Conservation (phyloP, 2,329 filamentous ascomycete species). For the Colletotrichum cereale region DNA sequence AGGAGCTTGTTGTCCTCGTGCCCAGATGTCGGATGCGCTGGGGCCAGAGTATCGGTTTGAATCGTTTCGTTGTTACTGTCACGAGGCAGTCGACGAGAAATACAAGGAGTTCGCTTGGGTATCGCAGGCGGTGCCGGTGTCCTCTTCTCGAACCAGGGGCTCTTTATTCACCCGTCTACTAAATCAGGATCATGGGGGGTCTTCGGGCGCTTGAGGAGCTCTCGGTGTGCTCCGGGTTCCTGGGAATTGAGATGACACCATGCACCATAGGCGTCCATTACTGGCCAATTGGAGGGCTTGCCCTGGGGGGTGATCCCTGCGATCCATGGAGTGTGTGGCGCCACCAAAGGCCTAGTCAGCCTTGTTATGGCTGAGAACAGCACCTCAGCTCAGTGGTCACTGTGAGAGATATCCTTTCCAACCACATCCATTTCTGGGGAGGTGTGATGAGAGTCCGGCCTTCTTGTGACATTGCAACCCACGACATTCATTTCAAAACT, state of each 20-base stretch:
- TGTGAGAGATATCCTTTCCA: slow-evolving; percentile 1
- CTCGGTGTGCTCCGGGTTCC: slow-evolving; percentile 17
- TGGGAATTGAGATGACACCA: slow-evolving; percentile 35
- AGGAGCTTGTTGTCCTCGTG: slow-evolving; percentile 1
- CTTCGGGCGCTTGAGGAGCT: background rate
- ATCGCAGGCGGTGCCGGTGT: slow-evolving; percentile 16
- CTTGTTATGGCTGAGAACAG: slow-evolving; percentile 21
- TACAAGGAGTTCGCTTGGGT: background rate
- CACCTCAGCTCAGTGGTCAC: background rate
- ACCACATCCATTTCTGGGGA: slow-evolving; percentile 17
- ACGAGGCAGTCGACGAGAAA: background rate
- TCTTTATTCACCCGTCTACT: background rate
- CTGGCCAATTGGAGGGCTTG: slow-evolving; percentile 29
- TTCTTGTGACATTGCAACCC: background rate
- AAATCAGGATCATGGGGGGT: slow-evolving; percentile 33
- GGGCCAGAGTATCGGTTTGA: background rate
- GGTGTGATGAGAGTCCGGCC: background rate
- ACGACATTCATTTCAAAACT: background rate
- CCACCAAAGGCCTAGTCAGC: slow-evolving; percentile 4
- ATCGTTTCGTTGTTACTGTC: background rate
- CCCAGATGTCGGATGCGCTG: slow-evolving; percentile 8
- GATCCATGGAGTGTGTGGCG: slow-evolving; percentile 13
- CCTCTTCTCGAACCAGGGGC: slow-evolving; percentile 26
- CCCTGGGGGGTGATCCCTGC: background rate
- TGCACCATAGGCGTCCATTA: slow-evolving; percentile 26